These are phyloP conservation scores for Quercus variabilis DNA, from an alignment of 306 rosid genomes.

Conservation along the genomic window DNA sequence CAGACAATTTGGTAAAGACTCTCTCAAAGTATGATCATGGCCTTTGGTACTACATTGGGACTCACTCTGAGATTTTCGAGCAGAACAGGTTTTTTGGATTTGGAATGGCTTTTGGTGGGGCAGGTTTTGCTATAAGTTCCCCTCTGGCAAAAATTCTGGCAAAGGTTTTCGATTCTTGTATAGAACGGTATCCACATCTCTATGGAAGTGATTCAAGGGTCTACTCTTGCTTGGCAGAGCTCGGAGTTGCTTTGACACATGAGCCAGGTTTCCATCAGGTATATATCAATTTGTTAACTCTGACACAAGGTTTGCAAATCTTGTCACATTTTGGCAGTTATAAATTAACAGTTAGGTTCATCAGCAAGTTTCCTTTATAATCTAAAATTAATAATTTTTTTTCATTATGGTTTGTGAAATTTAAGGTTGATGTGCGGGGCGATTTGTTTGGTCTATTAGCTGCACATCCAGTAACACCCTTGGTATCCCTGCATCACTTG, in stretches of 20 bases:
- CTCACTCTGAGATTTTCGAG: conserved; percentile 68
- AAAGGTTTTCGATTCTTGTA: conserved; percentile 72
- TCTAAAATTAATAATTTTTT: neutral
- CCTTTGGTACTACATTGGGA: conserved; percentile 84
- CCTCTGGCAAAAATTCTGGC: conserved; percentile 60
- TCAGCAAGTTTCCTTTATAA: neutral
- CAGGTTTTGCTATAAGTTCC: conserved; percentile 80
- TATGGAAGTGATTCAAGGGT: conserved; percentile 88
- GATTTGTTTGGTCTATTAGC: conserved; percentile 72
- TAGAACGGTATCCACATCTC: conserved; percentile 78
- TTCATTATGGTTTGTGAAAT: conserved; percentile 7
- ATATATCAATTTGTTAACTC: neutral
- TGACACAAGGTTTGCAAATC: neutral
- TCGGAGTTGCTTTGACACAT: conserved; percentile 77
- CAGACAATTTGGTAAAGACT: conserved; percentile 73
- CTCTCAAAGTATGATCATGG: conserved; percentile 78
- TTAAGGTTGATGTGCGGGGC: conserved; percentile 70
- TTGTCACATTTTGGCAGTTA: neutral
- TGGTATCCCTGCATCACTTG: conserved; percentile 74
- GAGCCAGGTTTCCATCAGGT: conserved; percentile 96
- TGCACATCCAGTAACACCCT: conserved; percentile 73
- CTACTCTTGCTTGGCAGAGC: conserved; percentile 72
- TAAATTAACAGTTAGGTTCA: neutral
- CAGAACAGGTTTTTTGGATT: conserved; percentile 60
- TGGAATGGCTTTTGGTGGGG: conserved; percentile 91